These are phyloP conservation scores for Hanseniaspora singularis DNA, from an alignment of 805 yeast genomes.

Conservation along the genomic window DNA sequence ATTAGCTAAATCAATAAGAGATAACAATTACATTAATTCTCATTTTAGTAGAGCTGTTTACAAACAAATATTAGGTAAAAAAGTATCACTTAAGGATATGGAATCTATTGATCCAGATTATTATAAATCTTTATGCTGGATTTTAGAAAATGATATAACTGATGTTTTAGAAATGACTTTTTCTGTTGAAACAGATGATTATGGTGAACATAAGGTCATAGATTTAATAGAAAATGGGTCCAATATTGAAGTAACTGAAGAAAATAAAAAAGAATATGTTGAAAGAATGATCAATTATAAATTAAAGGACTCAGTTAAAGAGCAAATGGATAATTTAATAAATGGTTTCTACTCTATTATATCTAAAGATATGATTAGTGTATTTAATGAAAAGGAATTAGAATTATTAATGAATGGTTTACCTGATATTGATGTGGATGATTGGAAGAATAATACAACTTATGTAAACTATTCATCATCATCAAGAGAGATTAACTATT, in stretches of 20 bases:
- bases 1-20: conserved; percentile 88
- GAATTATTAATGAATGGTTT: conserved; percentile 86
- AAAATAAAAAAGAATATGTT: conserved; percentile 83
- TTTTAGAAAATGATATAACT: conserved; percentile 91
- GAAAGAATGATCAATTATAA: conserved; percentile 75
- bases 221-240: conserved; percentile 78
- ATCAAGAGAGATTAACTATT: conserved; percentile 85
- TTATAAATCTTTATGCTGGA: conserved; percentile 87
- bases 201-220: conserved; percentile 74
- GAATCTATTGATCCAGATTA: conserved; percentile 87
- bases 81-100: conserved; percentile 83
- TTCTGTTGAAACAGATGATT: conserved; percentile 84
- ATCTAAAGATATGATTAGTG: conserved; percentile 67
- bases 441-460: conserved; percentile 80
- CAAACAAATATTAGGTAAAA: conserved; percentile 66
- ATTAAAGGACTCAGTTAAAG: conserved; percentile 67
- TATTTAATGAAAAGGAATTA: conserved; percentile 90
- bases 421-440: conserved; percentile 91
- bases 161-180: conserved; percentile 91
- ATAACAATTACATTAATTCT: conserved; percentile 75
- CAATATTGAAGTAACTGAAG: conserved; percentile 76
- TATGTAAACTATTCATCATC: conserved; percentile 73
- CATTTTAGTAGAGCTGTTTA: conserved; percentile 93
- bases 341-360: conserved; percentile 84
- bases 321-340: conserved; percentile 75